Percentiles rank a stretch among this genome's conserved stretches.
phyloP scores from a whole-genome alignment of 2,329 filamentous ascomycete species.

The Exophiala alcalophila region DNA sequence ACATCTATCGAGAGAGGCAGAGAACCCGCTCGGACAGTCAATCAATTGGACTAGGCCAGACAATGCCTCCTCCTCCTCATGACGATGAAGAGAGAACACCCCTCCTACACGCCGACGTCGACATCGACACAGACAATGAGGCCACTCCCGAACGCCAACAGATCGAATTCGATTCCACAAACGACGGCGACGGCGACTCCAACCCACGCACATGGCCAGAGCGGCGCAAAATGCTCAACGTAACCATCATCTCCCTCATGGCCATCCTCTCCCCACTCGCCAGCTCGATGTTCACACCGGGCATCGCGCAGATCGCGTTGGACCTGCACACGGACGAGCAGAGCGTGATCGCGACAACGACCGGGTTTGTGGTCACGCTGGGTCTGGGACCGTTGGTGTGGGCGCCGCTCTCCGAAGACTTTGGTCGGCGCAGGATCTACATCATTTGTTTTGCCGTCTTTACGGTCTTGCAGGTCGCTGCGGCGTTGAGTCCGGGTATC shows the following conservation, averaged over 20 bases:
- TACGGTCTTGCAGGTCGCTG: slow-evolving; percentile 52
- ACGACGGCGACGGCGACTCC: slow-evolving; percentile 41
- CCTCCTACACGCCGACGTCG: slow-evolving; percentile 13
- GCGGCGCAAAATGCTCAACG: slow-evolving; percentile 48
- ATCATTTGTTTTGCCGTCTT: slow-evolving; percentile 65
- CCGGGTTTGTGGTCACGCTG: slow-evolving; percentile 51
- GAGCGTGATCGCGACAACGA: slow-evolving; percentile 49
- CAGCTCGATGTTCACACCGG: slow-evolving; percentile 52
- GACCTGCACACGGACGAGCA: slow-evolving; percentile 43
- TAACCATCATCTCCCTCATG: slow-evolving; percentile 52
- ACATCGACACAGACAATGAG: slow-evolving; percentile 5
- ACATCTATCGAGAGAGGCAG: no score
- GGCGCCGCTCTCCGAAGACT: slow-evolving; percentile 70
- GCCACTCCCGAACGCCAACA: slow-evolving; percentile 6
- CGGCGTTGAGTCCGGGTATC: slow-evolving; percentile 49
- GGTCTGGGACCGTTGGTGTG: slow-evolving; percentile 66
- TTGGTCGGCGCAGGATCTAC: slow-evolving; percentile 66
- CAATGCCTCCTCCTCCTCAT: not conserved
- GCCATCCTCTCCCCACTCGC: slow-evolving; percentile 33
- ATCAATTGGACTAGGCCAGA: no score
- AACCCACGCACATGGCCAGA: slow-evolving; percentile 49
- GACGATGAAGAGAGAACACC: slow-evolving; percentile 20
- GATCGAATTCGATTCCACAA: slow-evolving; percentile 37
- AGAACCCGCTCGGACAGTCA: no score
- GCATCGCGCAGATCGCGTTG: slow-evolving; percentile 50